Evolutionary conservation across 2,329 filamentous ascomycete genomes (phyloP).

Genomic region (Aspergillus sp.): DNA sequence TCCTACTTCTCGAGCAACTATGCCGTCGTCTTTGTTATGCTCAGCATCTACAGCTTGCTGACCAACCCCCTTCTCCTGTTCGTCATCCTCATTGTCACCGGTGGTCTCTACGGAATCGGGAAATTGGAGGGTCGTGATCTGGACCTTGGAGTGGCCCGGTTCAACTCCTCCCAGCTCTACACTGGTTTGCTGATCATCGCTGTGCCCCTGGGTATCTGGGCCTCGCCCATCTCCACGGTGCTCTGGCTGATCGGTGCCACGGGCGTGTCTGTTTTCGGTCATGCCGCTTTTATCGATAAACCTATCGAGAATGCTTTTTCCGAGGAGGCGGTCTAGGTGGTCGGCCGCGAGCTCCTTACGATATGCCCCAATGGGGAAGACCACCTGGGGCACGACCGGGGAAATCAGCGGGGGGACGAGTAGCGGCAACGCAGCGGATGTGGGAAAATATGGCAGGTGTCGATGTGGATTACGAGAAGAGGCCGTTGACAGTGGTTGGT

Average conservation of each 20-base stretch:
- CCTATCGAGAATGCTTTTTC: constrained; percentile 99
- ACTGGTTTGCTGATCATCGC: constrained; percentile 75
- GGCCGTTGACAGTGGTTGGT: too few species aligned
- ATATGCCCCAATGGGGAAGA: constrained; percentile 98
- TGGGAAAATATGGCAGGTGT: constrained; percentile 35
- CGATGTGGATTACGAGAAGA: constrained; percentile 12
- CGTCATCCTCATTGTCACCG: constrained; percentile 79
- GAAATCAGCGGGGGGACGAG: constrained; percentile 51
- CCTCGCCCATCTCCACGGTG: constrained; percentile 74
- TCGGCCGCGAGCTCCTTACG: constrained; percentile 97
- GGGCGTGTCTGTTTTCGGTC: constrained; percentile 86
- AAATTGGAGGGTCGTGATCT: constrained; percentile 84
- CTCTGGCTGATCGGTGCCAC: constrained; percentile 96
- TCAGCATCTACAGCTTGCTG: constrained; percentile 89
- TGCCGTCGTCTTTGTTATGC: constrained; percentile 84
- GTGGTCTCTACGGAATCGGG: constrained; percentile 83
- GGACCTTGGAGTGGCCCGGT: constrained; percentile 71
- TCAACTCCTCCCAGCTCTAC: constrained; percentile 88
- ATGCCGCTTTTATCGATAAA: constrained; percentile 94
- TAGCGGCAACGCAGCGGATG: constrained; percentile 42
- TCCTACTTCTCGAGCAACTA: constrained; percentile 99
- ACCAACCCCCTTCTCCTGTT: constrained; percentile 82
- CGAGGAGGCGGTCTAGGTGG: constrained; percentile 99
- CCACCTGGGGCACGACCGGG: constrained; percentile 76
- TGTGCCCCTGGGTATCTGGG: constrained; percentile 74